Evolutionary conservation across 192 early-diverging fungal species (phyloP), one percentile per base, ranked within the genome.

Genomic region (Oehlia diaphana): DNA sequence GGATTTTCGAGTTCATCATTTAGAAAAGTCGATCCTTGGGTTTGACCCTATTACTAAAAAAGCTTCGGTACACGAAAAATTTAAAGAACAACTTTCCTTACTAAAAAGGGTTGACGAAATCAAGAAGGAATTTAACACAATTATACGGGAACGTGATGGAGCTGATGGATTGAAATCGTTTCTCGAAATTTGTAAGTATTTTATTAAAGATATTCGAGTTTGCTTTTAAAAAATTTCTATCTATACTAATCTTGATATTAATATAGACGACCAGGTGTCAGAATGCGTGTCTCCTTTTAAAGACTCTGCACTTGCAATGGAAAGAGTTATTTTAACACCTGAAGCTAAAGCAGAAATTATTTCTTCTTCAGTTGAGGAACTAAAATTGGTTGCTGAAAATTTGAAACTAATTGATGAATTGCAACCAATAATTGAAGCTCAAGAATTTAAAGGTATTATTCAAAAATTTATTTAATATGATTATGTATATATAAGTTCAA

Each of bases 341-440:
- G 84, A 83, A 58, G 78, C 82, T 23, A 87, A 87, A 70, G 80
- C 80, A 14, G 86, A 87, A 70, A 76, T 87, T 28, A 39, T 87
- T 23, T 19, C 80, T 5, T 82, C 84, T 16, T 80, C 84, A 31
- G 9, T 76, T 23, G 80, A 83, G 2, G 86, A 87, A 23, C 63
- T 87, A 42, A 76, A 80, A 63, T 39, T 31, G 28, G 83, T 87
- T 72, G 80, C 84, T 19, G 75, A 65, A 28, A 79, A 82, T 72
- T 44, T 87, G 4, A 83, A 83, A 64, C 84, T 83, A 69, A 85
- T 87, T 9, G 80, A 85, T 28, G 68, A 78, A 42, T 63, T 87
- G 58, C 84, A 87, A 72, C 58, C 78, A 62, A 81, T 85, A n/a
- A 81, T 87, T 19, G 79, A 80, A 42, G 62, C 84, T 2, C n/a